A percentile compares a stretch with the other conserved stretches of the same genome.
Conservation (phyloP, 1,139 yeast genomes). For the Protomyces inundatus region DNA sequence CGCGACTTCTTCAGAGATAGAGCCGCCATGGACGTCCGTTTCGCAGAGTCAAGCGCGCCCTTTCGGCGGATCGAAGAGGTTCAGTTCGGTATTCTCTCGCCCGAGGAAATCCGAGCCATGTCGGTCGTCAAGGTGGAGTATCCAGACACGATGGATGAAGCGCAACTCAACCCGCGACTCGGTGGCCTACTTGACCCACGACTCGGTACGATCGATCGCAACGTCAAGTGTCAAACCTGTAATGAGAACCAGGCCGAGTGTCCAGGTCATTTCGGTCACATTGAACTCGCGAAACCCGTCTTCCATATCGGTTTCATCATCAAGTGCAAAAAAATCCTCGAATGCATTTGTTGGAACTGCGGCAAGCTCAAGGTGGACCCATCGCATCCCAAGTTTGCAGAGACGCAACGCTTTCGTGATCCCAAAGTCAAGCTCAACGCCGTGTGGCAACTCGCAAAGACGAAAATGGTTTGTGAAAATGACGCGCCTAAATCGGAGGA, state of each 20-base stretch:
- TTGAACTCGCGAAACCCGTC: constrained; percentile 95
- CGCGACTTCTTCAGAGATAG: neutral
- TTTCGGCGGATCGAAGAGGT: constrained; percentile 44
- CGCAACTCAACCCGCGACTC: constrained; percentile 88
- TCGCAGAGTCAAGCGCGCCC: constrained; percentile 25
- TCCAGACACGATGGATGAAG: constrained; percentile 98
- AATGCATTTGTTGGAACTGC: constrained; percentile 97
- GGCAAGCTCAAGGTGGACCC: constrained; percentile 90
- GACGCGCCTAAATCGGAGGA: constrained; percentile 52
- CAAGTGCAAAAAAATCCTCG: constrained; percentile 90
- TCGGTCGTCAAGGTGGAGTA: constrained; percentile 41
- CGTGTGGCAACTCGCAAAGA: constrained; percentile 86
- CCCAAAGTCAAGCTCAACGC: constrained; percentile 95
- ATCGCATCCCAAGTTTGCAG: constrained; percentile 71
- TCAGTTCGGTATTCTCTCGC: constrained; percentile 95
- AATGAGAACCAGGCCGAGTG: constrained; percentile 99
- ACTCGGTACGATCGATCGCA: constrained; percentile 93
- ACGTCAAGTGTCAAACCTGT: constrained; percentile 97
- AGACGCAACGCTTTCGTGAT: constrained; percentile 82
- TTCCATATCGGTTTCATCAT: constrained; percentile 70
- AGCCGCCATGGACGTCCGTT: constrained; percentile 18
- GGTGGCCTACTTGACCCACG: constrained; percentile 98
- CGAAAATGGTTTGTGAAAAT: constrained; percentile 93
- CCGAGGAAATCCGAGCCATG: constrained; percentile 70
- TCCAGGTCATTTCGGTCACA: constrained; percentile 99